Evolutionary conservation across 1,284 basidiomycete species (phyloP).

Genomic region (Boletus semigastroideus): DNA sequence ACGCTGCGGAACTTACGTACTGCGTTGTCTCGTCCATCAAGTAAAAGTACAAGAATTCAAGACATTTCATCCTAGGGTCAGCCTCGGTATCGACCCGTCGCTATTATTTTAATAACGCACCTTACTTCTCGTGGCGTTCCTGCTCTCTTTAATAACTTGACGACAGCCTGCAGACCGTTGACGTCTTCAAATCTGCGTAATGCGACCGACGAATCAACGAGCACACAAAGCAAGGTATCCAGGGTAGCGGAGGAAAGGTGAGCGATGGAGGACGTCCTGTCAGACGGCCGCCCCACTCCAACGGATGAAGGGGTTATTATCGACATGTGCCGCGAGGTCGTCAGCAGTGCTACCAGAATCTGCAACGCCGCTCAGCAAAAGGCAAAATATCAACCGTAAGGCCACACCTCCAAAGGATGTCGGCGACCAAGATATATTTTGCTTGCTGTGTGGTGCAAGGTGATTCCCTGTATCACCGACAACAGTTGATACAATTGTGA

Average conservation of each 20-base stretch:
- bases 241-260: conserved; percentile 63
- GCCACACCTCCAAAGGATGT: conserved; percentile 67
- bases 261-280: conserved; percentile 27
- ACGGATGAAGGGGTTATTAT: conserved; percentile 27
- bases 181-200: conserved; percentile 75
- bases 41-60: conserved; percentile 92
- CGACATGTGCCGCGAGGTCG: conserved; percentile 63
- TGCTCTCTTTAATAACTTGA: conserved; percentile 79
- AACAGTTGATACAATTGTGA: conserved; percentile 58
- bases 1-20: not conserved
- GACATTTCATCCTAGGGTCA: conserved; percentile 81
- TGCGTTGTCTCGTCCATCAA: conserved; percentile 71
- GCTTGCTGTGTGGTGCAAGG: conserved; percentile 64
- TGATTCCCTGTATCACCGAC: conserved; percentile 77
- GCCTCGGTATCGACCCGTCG: not conserved
- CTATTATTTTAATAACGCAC: conserved; percentile 43
- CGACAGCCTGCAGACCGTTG: conserved; percentile 75
- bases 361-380: conserved; percentile 28
- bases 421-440: conserved; percentile 71
- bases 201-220: conserved; percentile 77
- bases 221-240: conserved; percentile 79
- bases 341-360: conserved; percentile 65
- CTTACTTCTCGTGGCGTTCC: conserved; percentile 80
- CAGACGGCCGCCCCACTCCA: conserved; percentile 12
- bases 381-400: not conserved